A percentile compares a stretch with the other conserved stretches of the same genome.
These are phyloP conservation scores for Pseudogymnoascus sp. DNA, from an alignment of 2,329 filamentous ascomycete genomes.

Conservation along the genomic window DNA sequence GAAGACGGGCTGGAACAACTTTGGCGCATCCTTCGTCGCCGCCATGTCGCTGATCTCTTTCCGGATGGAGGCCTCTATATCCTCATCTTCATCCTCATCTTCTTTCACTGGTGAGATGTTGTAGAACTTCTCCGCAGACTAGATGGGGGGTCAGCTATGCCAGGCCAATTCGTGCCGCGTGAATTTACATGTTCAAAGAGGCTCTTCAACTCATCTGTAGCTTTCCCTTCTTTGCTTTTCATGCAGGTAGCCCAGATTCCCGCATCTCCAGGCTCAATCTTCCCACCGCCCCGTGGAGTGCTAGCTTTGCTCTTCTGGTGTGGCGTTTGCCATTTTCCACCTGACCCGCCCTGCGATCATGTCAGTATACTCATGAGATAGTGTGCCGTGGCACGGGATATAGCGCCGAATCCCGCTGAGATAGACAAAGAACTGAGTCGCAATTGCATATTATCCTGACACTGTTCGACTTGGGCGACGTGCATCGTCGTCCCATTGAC, in stretches of 20 bases:
- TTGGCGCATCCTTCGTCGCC: constrained; percentile 34
- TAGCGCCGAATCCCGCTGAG: neutral
- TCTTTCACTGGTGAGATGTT: constrained; percentile 34
- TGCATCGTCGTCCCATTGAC: neutral
- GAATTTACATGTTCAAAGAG: constrained; percentile 58
- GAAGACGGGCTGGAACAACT: constrained; percentile 46
- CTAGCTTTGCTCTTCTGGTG: constrained; percentile 48
- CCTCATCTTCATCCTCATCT: constrained; percentile 40
- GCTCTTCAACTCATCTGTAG: constrained; percentile 58
- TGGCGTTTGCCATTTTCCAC: constrained; percentile 56
- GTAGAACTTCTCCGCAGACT: constrained; percentile 63
- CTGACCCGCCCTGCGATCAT: constrained; percentile 36
- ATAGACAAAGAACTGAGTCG: neutral
- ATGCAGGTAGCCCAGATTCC: constrained; percentile 77
- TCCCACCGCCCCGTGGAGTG: constrained; percentile 36
- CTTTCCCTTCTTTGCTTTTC: constrained; percentile 63
- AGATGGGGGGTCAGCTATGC: constrained; percentile 10
- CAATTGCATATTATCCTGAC: neutral
- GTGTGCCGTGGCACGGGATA: neutral
- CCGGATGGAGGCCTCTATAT: constrained; percentile 67
- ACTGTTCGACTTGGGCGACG: neutral
- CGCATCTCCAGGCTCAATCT: constrained; percentile 59
- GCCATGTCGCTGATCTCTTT: constrained; percentile 64
- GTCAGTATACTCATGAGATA: constrained; percentile 7
- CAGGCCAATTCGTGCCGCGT: constrained; percentile 10